Evolutionary conservation across 352 stramenopile species (phyloP).

Genomic region (Aphanomyces astaci): DNA sequence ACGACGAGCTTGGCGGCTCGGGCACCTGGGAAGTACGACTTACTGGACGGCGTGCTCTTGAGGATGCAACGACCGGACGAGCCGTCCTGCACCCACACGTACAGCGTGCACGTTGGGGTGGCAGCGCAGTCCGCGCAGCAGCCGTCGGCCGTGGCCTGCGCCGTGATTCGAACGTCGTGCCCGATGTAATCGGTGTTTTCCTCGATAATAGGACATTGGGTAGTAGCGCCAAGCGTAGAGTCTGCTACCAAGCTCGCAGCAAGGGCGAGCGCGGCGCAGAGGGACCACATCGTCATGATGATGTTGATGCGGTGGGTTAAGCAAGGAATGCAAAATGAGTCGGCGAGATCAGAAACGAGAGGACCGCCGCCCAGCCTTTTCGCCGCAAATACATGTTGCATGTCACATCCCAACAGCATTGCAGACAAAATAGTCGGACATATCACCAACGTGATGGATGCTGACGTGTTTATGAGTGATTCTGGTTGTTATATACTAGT

Average conservation of each 20-base stretch:
- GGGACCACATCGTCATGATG: neutral
- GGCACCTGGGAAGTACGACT: neutral
- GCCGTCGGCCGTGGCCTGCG: slow-evolving; percentile 10
- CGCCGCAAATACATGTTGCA: no score
- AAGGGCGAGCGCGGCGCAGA: neutral
- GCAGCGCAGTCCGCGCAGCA: slow-evolving; percentile 31
- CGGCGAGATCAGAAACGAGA: no score
- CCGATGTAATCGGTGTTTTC: slow-evolving; percentile 29
- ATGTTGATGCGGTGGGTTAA: no score
- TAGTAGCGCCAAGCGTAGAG: no score
- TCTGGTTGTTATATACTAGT: no score
- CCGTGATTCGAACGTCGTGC: slow-evolving; percentile 29
- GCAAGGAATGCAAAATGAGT: no score
- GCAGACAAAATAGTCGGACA: no score
- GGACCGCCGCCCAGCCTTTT: no score
- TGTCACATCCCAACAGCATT: no score
- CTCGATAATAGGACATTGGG: neutral
- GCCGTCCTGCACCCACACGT: slow-evolving; percentile 1
- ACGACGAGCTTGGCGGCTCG: neutral
- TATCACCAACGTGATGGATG: no score
- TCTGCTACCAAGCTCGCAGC: no score
- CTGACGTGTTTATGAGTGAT: no score
- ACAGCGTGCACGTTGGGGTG: neutral
- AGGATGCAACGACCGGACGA: slow-evolving; percentile 11
- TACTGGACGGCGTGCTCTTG: neutral